Conservation (phyloP, 2,329 filamentous ascomycete genomes). For the Magnaporthiopsis rhizophila region DNA sequence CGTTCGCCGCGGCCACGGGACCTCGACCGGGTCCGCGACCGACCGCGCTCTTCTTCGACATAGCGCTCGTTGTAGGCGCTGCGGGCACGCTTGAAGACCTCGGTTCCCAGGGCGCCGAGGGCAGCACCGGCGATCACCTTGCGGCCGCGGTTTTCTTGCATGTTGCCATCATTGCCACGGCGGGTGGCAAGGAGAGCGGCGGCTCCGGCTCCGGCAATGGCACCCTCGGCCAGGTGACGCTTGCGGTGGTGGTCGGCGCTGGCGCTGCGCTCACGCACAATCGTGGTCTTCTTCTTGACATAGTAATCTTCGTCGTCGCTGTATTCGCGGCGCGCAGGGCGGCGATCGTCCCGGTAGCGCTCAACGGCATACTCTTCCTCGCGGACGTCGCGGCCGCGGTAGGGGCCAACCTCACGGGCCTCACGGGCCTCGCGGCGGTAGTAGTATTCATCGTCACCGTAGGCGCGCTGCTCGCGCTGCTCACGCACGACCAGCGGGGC, state of each 20-base stretch:
- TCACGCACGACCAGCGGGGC: slow-evolving; percentile 39
- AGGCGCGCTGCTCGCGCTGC: slow-evolving; percentile 22
- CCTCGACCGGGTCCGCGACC: slow-evolving; percentile 23
- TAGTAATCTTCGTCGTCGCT: slow-evolving; percentile 35
- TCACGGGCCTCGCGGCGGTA: slow-evolving; percentile 28
- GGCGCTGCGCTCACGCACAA: slow-evolving; percentile 42
- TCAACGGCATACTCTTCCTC: slow-evolving; percentile 26
- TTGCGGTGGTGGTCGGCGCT: slow-evolving; percentile 43
- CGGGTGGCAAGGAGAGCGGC: slow-evolving; percentile 51
- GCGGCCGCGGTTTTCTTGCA: slow-evolving; percentile 43
- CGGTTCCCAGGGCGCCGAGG: slow-evolving; percentile 54
- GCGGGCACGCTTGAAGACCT: slow-evolving; percentile 50
- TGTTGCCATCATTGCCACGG: slow-evolving; percentile 41
- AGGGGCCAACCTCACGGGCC: slow-evolving; percentile 31
- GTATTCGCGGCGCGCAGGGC: slow-evolving; percentile 27
- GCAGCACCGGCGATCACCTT: slow-evolving; percentile 55
- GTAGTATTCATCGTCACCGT: slow-evolving; percentile 40
- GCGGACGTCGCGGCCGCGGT: slow-evolving; percentile 26
- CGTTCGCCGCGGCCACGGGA: slow-evolving; percentile 22
- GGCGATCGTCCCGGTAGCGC: slow-evolving; percentile 19
- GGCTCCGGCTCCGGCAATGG: slow-evolving; percentile 53
- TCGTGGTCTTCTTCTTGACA: slow-evolving; percentile 31
- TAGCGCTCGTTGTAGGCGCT: slow-evolving; percentile 52
- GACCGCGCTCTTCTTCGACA: slow-evolving; percentile 32
- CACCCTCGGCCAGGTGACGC: slow-evolving; percentile 52